Percentiles rank a stretch among this genome's conserved stretches.
These are phyloP conservation scores for Edaphochlamys debaryana DNA, from an alignment of 139 green algal species.

Conservation along the genomic window DNA sequence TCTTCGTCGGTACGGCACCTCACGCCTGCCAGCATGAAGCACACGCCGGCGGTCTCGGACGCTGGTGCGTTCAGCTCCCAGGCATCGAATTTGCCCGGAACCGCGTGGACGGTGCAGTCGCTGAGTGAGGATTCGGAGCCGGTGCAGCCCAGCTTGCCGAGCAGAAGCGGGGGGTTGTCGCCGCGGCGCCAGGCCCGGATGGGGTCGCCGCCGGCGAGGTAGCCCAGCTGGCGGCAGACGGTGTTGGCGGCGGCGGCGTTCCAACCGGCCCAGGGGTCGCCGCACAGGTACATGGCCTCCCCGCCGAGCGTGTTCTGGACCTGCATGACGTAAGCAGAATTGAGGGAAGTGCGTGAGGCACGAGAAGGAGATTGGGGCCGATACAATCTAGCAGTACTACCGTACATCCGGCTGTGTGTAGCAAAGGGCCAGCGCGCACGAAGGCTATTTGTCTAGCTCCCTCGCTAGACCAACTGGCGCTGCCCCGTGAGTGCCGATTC, in stretches of 20 bases:
- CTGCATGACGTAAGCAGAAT: not conserved
- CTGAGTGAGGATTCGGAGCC: not conserved
- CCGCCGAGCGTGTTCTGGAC: not conserved
- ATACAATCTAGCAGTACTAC: not conserved
- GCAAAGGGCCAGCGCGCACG: too few species aligned
- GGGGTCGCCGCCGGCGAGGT: constrained; percentile 1
- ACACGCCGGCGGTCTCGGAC: not conserved
- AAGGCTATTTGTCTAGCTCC: too few species aligned
- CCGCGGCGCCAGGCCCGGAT: not conserved
- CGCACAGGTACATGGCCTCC: not conserved
- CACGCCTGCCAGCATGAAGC: not conserved
- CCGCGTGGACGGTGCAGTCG: not conserved
- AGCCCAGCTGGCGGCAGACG: constrained; percentile 22
- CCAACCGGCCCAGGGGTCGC: constrained; percentile 26
- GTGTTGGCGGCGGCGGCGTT: constrained; percentile 2
- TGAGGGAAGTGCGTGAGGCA: not conserved
- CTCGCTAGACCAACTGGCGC: too few species aligned
- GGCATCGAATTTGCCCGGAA: not conserved
- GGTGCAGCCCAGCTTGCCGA: not conserved
- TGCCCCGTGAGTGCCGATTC: too few species aligned
- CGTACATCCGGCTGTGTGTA: too few species aligned
- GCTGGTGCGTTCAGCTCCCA: constrained; percentile 4
- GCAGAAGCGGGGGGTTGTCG: constrained; percentile 2
- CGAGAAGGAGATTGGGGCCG: not conserved
- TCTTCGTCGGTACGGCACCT: not conserved